Evolutionary conservation across 441 rosid genomes (phyloP).

Genomic region (Aleurites moluccanus): DNA sequence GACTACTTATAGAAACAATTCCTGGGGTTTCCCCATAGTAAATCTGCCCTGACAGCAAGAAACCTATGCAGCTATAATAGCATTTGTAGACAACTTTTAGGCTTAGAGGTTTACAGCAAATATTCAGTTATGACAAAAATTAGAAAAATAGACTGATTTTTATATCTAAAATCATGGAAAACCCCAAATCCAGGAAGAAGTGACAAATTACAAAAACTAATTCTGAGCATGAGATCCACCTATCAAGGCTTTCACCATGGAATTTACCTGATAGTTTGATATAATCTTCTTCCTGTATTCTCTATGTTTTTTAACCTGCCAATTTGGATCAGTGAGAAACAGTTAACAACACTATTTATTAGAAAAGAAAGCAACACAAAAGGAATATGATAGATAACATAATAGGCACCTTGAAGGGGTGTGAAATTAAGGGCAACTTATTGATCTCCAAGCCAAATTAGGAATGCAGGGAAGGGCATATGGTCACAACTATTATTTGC

Average conservation of each 20-base stretch:
- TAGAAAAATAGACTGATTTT: background rate
- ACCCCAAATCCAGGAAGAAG: background rate
- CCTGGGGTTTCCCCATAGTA: background rate
- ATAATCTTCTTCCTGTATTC: conserved; percentile 68
- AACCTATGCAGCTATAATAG: background rate
- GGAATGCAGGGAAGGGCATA: background rate
- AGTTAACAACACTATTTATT: too few relatives aligned
- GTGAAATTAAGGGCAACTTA: background rate
- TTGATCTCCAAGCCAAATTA: background rate
- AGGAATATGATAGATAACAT: background rate
- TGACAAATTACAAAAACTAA: background rate
- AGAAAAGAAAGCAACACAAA: conserved; percentile 3
- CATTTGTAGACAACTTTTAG: background rate
- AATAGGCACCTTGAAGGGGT: background rate
- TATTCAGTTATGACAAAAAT: background rate
- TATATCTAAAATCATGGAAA: background rate
- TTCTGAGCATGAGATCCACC: background rate
- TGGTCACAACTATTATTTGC: background rate
- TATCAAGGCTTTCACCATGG: background rate
- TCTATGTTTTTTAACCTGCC: conserved; percentile 63
- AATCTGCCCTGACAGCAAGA: background rate
- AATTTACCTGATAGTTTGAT: conserved; percentile 60
- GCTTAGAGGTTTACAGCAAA: background rate
- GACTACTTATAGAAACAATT: background rate
- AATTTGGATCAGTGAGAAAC: background rate